Evolutionary conservation across 2,329 filamentous ascomycete genomes (phyloP), one percentile per base, ranked within the genome.

Genomic region (Cordyceps cicadae): DNA sequence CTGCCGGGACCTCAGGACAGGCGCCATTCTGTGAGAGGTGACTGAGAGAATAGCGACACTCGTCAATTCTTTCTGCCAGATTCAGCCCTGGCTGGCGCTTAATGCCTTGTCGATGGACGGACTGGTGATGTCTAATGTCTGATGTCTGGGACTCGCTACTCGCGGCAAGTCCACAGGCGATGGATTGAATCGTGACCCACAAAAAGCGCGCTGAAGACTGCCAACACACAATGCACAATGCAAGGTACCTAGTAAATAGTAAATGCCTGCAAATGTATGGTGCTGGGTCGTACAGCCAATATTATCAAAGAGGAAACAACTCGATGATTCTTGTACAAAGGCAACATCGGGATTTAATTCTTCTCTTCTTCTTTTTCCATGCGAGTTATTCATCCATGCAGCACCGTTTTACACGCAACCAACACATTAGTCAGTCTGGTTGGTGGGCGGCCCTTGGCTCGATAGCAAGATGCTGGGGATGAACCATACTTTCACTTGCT

Each of bases 1-100:
- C 60, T 83, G 80, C 60, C 84, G 70, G 37, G 75, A 71, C 49
- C 77, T 72, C 11, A 79, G 67, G 2, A 77, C 68, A 14, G 77
- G 75, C 24, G 74, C 74, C 76, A 79, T 79, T 37, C 21, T 3
- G n/a, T 5, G 15, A 5, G n/a, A n/a, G 21, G 17, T 9, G 4
- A 5, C 19, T n/a, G 29, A 29, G 29, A 29, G 3, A 29, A 29
- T 6, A 29, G 29, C 14, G 32, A n/a, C 29, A 17, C 34, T 37
- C 34, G 34, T 12, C 2, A 9, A 37, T 37, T n/a, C 21, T 29
- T 17, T 51, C n/a, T 21, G 5, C 11, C 2, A 8, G 32, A n/a
- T 52, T 21, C 34, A 37, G n/a, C 50, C 34, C 26, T 21, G 46
- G 17, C 34, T n/a, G 26, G 32, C 11, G 43, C 19, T 43, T 43